phyloP scores from a whole-genome alignment of 2,329 filamentous ascomycete species.

The Colletotrichum filicis region DNA sequence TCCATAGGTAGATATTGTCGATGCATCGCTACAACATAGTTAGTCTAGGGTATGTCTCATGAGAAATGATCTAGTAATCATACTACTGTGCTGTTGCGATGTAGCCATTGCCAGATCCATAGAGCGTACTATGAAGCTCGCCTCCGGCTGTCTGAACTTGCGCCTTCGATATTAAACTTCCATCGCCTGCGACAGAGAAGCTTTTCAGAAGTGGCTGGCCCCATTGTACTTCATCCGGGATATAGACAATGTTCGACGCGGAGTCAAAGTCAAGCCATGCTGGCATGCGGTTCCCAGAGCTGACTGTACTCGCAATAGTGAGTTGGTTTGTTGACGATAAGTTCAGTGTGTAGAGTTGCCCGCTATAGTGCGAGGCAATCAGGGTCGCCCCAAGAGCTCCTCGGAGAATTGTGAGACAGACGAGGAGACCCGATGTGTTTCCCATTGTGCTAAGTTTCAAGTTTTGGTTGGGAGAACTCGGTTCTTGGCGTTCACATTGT shows the following conservation, averaged over 20 bases:
- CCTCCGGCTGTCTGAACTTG: conserved; percentile 47
- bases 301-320: conserved; percentile 40
- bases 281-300: conserved; percentile 48
- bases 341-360: conserved; percentile 50
- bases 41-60: not conserved
- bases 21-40: conserved; percentile 47
- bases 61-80: conserved; percentile 21
- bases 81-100: conserved; percentile 58
- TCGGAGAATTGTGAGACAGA: not conserved
- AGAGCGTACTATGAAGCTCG: conserved; percentile 53
- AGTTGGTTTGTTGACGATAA: conserved; percentile 43
- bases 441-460: not conserved
- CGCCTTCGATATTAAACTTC: conserved; percentile 44
- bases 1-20: conserved; percentile 55
- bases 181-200: conserved; percentile 45
- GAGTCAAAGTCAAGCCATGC: conserved; percentile 50
- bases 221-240: conserved; percentile 50
- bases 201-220: conserved; percentile 49
- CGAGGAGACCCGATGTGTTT: not conserved
- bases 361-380: conserved; percentile 52
- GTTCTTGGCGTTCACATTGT: not conserved
- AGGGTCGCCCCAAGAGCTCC: conserved; percentile 39
- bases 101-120: conserved; percentile 53
- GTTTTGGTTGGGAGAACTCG: not conserved
- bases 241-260: conserved; percentile 45